These are phyloP conservation scores for Fusarium sp. DNA, from an alignment of 2,329 filamentous ascomycete genomes.

Conservation along the genomic window DNA sequence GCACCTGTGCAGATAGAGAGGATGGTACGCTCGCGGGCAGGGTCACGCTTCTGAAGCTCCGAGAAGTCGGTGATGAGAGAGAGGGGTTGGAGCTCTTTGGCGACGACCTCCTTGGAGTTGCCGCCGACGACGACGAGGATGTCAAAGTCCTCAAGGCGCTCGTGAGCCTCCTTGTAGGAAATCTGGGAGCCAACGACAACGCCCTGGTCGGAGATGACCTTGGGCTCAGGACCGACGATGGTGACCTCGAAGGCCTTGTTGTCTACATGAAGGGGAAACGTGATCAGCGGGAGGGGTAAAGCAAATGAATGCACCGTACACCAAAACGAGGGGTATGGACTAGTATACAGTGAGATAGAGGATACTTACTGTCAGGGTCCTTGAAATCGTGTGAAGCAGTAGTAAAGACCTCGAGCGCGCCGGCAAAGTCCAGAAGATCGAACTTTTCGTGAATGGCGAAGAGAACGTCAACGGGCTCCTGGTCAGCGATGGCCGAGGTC, in stretches of 20 bases:
- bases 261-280: constrained; percentile 49
- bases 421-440: constrained; percentile 68
- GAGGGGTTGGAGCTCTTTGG: constrained; percentile 75
- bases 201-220: constrained; percentile 70
- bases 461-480: constrained; percentile 68
- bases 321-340: constrained; percentile 1
- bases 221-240: constrained; percentile 63
- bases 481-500: constrained; percentile 66
- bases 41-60: constrained; percentile 82
- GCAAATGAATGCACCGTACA: constrained; percentile 1
- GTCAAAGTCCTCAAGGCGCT: constrained; percentile 79
- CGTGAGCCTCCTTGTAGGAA: constrained; percentile 80
- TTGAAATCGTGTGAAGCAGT: constrained; percentile 63
- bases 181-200: constrained; percentile 79
- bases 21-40: constrained; percentile 81
- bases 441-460: constrained; percentile 70
- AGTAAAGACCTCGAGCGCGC: constrained; percentile 63
- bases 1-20: constrained; percentile 83
- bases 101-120: constrained; percentile 70
- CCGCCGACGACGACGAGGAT: constrained; percentile 83
- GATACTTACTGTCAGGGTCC: constrained; percentile 59
- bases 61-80: constrained; percentile 79
- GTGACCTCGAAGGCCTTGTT: constrained; percentile 69
- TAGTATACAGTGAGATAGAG: not conserved
- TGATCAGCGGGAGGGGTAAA: constrained; percentile 42